Base-by-base conservation (phyloP, 2,329 filamentous ascomycete species). In the Microcera coccophila region DNA sequence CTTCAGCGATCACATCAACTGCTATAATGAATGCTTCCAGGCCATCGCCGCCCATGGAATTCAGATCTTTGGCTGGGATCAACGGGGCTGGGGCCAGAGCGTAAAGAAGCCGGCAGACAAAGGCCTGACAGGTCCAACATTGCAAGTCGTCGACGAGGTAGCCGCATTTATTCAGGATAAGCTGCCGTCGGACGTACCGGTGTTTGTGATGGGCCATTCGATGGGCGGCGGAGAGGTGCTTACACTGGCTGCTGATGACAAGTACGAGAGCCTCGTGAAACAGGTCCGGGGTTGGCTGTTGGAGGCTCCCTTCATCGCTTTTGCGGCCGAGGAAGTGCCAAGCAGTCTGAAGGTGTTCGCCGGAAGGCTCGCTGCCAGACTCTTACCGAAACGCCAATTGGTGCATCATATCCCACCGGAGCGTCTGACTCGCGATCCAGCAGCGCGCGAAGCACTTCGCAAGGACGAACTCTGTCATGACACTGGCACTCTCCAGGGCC, bases 131-230 rank as follows among this genome's bases (percentile, higher is more conserved):
- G 90, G 90, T 5, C 75, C 84, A 5, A 95, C 90, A 2, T 51
- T 73, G 2, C 76, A 74, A 42, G 87, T 95, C 43, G 70, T 95
- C 34, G 74, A 77, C 44, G 90, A 96, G 63, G 82, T 95, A 41
- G 86, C 82, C 10, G 82, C 82, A 33, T 88, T 96, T 62, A 73
- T 93, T 52, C 73, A 73, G 45, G 69, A 71, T 22, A 76, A 84
- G 49, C 68, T 83, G 4, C 74, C 74, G 9, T 63, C 64, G 18
- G 57, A 65, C 4, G 68, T 72, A 26, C 88, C 89, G 0, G 61
- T 94, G 14, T 96, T 95, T 67, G 75, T 96, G 16, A 81, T 93
- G 72, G 90, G 90, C 40, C 89, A 95, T 66, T 90, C 84, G 17
- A 95, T 95, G 88, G 90, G 90, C 52, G 90, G 90, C 45, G 87